Evolutionary conservation across 2,329 filamentous ascomycete species (phyloP).

Genomic region (Pseudogymnoascus sp.): DNA sequence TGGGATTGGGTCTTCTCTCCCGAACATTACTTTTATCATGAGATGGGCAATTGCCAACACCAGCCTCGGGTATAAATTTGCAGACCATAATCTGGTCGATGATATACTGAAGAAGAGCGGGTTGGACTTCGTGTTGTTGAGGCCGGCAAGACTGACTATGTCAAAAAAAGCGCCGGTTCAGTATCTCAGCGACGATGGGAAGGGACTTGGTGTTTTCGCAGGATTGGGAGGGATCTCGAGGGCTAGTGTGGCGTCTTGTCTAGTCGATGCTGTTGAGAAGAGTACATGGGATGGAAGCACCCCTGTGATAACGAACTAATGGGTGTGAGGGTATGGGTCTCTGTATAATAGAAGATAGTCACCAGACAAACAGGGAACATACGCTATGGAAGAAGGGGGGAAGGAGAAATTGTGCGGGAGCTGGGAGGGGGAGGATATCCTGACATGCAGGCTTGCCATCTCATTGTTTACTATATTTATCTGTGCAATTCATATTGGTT

Average conservation of each 20-base stretch:
- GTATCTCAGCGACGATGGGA: slow-evolving; percentile 14
- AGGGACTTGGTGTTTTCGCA: slow-evolving; percentile 13
- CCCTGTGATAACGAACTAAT: slow-evolving; percentile 41
- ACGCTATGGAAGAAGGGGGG: neutral
- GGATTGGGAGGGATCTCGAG: slow-evolving; percentile 13
- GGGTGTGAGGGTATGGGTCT: neutral
- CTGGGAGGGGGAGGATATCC: neutral
- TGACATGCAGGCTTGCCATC: neutral
- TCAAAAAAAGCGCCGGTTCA: slow-evolving; percentile 11
- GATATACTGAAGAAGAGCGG: slow-evolving; percentile 17
- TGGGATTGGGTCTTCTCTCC: slow-evolving; percentile 40
- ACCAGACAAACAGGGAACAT: neutral
- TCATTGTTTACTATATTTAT: neutral
- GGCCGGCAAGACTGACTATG: slow-evolving; percentile 16
- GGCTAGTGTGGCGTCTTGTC: slow-evolving; percentile 39
- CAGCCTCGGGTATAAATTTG: slow-evolving; percentile 39
- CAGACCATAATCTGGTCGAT: slow-evolving; percentile 38
- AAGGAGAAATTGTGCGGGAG: neutral
- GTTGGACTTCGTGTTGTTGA: slow-evolving; percentile 14
- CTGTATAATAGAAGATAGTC: neutral
- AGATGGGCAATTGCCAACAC: slow-evolving; percentile 38
- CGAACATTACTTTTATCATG: slow-evolving; percentile 35
- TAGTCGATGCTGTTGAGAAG: slow-evolving; percentile 38
- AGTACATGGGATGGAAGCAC: slow-evolving; percentile 36
- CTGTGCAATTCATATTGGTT: neutral